phyloP scores from a whole-genome alignment of 192 early-diverging fungal species.

The Coemansia reversa region DNA sequence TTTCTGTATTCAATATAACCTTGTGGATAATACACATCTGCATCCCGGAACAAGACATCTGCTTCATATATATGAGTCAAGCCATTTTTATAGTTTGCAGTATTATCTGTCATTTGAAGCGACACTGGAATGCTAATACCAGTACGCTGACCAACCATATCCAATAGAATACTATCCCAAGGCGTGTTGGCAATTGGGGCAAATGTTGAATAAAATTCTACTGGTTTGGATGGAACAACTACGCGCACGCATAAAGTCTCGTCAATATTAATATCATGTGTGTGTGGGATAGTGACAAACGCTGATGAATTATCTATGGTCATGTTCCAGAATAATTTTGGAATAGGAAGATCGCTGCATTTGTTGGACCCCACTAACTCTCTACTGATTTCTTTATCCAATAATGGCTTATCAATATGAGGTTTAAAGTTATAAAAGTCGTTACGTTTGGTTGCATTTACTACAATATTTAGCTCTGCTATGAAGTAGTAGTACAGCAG shows the following conservation, averaged over 20 bases:
- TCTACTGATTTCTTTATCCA: background rate
- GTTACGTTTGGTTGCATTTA: background rate
- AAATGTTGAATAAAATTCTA: background rate
- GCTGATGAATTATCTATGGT: background rate
- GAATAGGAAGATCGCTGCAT: constrained; percentile 19
- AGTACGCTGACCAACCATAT: constrained; percentile 11
- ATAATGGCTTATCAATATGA: background rate
- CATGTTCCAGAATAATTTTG: constrained; percentile 4
- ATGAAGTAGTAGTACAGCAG: background rate
- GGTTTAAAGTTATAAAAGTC: background rate
- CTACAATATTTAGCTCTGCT: background rate
- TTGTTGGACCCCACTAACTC: background rate
- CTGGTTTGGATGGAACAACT: constrained; percentile 27
- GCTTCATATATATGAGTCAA: constrained; percentile 51
- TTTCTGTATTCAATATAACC: constrained; percentile 43
- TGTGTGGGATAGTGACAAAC: constrained; percentile 15
- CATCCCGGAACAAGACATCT: constrained; percentile 32
- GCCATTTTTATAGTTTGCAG: constrained; percentile 11
- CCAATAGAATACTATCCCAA: constrained; percentile 38
- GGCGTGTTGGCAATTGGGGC: constrained; percentile 10
- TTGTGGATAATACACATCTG: constrained; percentile 35
- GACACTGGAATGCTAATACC: constrained; percentile 16
- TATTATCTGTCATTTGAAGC: background rate
- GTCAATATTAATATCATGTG: constrained; percentile 4
- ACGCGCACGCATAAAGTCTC: constrained; percentile 45